These are phyloP conservation scores for Macadamia tetraphylla DNA, from an alignment of 164 flowering plant species.

Conservation along the genomic window DNA sequence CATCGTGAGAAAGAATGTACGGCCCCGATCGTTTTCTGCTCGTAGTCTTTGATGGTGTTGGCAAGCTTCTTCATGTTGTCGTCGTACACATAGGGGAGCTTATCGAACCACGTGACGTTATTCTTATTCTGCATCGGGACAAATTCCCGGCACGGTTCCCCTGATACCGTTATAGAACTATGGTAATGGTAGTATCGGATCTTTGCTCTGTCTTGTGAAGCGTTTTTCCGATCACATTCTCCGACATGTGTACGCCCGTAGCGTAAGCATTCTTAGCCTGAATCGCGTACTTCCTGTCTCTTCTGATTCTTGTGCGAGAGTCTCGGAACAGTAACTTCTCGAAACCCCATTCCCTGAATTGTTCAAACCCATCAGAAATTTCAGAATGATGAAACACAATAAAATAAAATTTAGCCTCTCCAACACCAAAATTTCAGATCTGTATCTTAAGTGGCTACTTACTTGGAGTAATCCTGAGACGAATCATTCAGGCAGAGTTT, in stretches of 20 bases:
- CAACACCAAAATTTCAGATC: too few species aligned
- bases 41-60: slow-evolving; percentile 42
- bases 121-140: slow-evolving; percentile 35
- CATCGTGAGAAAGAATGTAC: background rate
- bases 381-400: too few species aligned
- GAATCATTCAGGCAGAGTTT: slow-evolving; percentile 48
- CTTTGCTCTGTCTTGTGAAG: slow-evolving; percentile 41
- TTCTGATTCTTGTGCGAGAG: slow-evolving; percentile 29
- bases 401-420: too few species aligned
- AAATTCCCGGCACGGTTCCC: slow-evolving; percentile 51
- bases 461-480: slow-evolving; percentile 18
- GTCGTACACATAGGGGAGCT: slow-evolving; percentile 55
- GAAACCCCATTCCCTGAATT: slow-evolving; percentile 51
- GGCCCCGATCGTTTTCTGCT: slow-evolving; percentile 33
- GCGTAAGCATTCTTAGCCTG: slow-evolving; percentile 44
- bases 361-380: too few species aligned
- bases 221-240: slow-evolving; percentile 39
- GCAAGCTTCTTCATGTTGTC: slow-evolving; percentile 52
- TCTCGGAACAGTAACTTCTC: slow-evolving; percentile 51
- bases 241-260: slow-evolving; percentile 51
- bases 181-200: slow-evolving; percentile 68
- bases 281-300: slow-evolving; percentile 47
- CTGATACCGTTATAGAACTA: slow-evolving; percentile 44
- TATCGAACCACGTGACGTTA: slow-evolving; percentile 36
- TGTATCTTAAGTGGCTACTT: too few species aligned